Evolutionary conservation across 345 rosid genomes (phyloP).

Genomic region (Sapria himalayana): DNA sequence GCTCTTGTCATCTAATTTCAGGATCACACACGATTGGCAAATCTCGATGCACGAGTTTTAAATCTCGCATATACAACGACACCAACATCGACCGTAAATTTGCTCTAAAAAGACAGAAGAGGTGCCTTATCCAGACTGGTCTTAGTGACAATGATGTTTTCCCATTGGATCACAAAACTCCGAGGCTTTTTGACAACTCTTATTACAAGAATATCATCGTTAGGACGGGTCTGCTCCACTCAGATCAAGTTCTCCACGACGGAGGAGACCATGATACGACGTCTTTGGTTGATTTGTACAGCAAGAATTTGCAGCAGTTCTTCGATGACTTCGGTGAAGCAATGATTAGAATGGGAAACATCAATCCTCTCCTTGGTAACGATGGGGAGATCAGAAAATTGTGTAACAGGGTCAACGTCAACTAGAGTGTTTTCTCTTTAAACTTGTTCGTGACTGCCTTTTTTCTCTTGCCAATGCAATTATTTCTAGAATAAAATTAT

Average conservation of each 20-base stretch:
- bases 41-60: too few species aligned
- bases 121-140: conserved; percentile 15
- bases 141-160: conserved; percentile 15
- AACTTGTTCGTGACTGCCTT: too few species aligned
- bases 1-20: too few species aligned
- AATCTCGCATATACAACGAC: conserved; percentile 26
- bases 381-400: conserved; percentile 22
- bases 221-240: conserved; percentile 23
- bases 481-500: too few species aligned
- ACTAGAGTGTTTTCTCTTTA: too few species aligned
- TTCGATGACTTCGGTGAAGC: conserved; percentile 17
- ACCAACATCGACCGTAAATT: conserved; percentile 17
- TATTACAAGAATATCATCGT: conserved; percentile 14
- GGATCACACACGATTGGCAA: too few species aligned
- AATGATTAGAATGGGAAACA: conserved; percentile 29
- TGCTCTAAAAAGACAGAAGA: conserved; percentile 9
- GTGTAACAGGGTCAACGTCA: conserved; percentile 17
- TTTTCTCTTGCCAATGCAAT: too few species aligned
- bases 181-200: conserved; percentile 12
- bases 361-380: conserved; percentile 19
- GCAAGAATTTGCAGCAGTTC: conserved; percentile 9
- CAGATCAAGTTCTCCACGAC: conserved; percentile 25
- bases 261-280: conserved; percentile 16
- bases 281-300: conserved; percentile 13
- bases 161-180: conserved; percentile 15